Percentiles rank a stretch among this genome's conserved stretches.
Conservation (phyloP, 106 monocot genomes). For the Hemerocallis citrina region DNA sequence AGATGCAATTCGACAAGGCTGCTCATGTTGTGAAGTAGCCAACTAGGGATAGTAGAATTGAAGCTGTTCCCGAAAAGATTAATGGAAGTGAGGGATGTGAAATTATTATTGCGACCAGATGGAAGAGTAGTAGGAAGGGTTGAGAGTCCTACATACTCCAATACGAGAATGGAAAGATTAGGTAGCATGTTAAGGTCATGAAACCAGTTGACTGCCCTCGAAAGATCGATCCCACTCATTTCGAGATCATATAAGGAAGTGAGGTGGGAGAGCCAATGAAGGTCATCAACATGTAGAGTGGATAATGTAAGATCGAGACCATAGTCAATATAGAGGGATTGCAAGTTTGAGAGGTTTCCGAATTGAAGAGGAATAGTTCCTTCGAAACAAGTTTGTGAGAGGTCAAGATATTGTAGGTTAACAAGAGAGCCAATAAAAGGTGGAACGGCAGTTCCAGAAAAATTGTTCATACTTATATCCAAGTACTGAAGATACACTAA, state of each 20-base stretch:
- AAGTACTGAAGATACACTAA: conserved; percentile 12
- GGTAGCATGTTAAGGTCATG: not conserved
- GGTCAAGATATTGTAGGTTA: conserved; percentile 20
- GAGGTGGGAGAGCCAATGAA: not conserved
- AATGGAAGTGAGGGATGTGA: conserved; percentile 2
- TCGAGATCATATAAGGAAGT: not conserved
- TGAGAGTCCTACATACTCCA: not conserved
- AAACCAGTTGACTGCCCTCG: not conserved
- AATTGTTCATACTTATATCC: conserved; percentile 20
- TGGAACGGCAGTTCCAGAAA: not conserved
- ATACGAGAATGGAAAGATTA: not conserved
- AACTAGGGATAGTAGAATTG: not conserved
- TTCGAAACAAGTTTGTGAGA: not conserved
- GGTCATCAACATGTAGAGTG: not conserved
- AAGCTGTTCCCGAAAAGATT: not conserved
- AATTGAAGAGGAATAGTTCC: conserved; percentile 16
- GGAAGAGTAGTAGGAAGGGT: not conserved
- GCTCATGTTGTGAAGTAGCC: not conserved
- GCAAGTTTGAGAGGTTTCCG: conserved; percentile 19
- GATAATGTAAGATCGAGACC: not conserved
- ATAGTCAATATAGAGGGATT: conserved; percentile 15
- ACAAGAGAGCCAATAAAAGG: conserved; percentile 7
- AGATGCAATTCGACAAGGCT: not conserved
- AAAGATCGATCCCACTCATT: not conserved
- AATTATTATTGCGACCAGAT: not conserved